A percentile compares a stretch with the other conserved stretches of the same genome.
Conservation (phyloP, 768 basidiomycete species). For the Podaxis sp. region DNA sequence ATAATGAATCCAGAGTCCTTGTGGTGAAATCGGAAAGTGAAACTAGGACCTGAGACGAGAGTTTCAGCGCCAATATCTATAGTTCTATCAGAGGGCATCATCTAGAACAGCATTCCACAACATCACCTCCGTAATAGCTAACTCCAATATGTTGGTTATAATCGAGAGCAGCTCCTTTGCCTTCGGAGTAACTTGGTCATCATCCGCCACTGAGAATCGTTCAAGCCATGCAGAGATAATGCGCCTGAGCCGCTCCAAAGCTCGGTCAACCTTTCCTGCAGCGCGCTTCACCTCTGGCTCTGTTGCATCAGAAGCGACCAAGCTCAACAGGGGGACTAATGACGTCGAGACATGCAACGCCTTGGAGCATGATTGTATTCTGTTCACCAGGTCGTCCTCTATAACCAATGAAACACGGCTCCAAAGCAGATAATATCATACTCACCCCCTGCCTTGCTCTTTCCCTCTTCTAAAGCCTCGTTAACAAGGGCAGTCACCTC, state of each 20-base stretch:
- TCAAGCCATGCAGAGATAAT: slow-evolving; percentile 50
- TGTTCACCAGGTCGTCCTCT: slow-evolving; percentile 1
- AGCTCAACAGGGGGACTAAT: neutral
- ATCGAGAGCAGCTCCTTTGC: slow-evolving; percentile 11
- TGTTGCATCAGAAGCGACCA: slow-evolving; percentile 6
- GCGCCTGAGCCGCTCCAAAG: slow-evolving; percentile 59
- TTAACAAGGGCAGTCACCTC: neutral
- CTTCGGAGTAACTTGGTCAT: neutral
- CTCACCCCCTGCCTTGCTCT: slow-evolving; percentile 4
- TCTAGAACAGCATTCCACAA: neutral
- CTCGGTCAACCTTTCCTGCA: slow-evolving; percentile 56
- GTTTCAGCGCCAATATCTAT: neutral
- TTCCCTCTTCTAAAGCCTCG: neutral
- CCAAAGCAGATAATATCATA: neutral
- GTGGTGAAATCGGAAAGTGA: slow-evolving; percentile 33
- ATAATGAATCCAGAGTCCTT: slow-evolving; percentile 53
- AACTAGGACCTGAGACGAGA: neutral
- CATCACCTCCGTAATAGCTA: neutral
- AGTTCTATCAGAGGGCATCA: neutral
- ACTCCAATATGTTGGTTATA: slow-evolving; percentile 10
- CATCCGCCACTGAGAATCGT: slow-evolving; percentile 7
- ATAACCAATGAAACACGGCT: neutral
- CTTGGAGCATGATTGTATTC: neutral
- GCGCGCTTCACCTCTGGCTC: slow-evolving; percentile 39
- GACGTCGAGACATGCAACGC: neutral